Percentiles rank a stretch among this genome's conserved stretches.
phyloP scores from a whole-genome alignment of 1,284 basidiomycete genomes.

The Ceratobasidium sp. region DNA sequence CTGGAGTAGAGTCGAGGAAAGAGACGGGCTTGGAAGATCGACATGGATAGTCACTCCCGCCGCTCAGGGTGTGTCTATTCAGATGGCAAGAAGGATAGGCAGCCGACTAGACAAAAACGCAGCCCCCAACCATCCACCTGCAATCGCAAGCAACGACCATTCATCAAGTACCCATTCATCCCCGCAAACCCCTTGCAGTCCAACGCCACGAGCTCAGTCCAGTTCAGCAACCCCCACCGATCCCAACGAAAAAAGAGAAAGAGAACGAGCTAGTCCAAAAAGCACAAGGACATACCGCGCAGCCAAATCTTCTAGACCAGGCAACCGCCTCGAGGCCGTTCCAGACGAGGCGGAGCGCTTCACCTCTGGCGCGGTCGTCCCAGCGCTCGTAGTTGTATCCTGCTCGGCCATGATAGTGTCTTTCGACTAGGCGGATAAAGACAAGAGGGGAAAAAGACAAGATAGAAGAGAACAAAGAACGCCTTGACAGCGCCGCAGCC shows the following conservation, averaged over 20 bases:
- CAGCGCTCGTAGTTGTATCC: background rate
- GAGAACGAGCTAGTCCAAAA: background rate
- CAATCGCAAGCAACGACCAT: background rate
- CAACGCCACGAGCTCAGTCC: too few relatives aligned
- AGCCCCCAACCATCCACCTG: background rate
- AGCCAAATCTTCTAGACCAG: constrained; percentile 33
- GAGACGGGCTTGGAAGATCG: background rate
- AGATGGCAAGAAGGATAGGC: background rate
- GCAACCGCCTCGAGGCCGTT: constrained; percentile 23
- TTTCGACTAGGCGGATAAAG: too few relatives aligned
- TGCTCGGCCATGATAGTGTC: constrained; percentile 4
- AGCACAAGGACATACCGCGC: constrained; percentile 5
- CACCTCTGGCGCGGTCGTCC: background rate
- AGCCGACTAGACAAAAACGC: background rate
- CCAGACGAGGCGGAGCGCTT: constrained; percentile 5
- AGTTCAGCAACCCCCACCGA: background rate
- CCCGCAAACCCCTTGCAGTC: too few relatives aligned
- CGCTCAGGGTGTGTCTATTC: background rate
- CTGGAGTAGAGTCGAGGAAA: background rate
- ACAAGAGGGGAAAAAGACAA: background rate
- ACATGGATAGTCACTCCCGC: background rate
- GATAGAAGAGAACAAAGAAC: background rate
- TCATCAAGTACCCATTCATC: too few relatives aligned
- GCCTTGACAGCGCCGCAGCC: background rate
- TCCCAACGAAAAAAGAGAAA: background rate